A percentile compares a stretch with the other conserved stretches of the same genome.
Conservation (phyloP, 495 filamentous ascomycete species). For the Tuber borchii region DNA sequence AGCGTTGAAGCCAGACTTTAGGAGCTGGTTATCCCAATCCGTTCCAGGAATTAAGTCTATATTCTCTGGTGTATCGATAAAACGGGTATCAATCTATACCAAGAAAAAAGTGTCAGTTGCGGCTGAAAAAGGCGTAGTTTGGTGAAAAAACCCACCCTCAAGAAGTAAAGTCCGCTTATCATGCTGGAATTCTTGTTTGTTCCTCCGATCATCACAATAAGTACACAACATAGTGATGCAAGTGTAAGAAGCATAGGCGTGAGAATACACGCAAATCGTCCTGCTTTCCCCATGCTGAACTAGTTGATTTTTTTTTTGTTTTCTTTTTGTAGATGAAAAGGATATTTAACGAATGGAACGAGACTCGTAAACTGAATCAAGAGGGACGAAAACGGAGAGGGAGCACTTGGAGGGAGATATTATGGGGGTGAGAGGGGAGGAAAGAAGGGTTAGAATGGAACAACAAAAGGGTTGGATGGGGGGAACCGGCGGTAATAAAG, state of each 20-base stretch:
- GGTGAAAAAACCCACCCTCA: constrained; percentile 49
- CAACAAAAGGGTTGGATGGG: constrained; percentile 8
- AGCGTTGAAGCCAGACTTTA: constrained; percentile 43
- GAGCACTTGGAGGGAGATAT: neutral
- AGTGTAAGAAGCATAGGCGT: constrained; percentile 60
- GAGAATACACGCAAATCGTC: constrained; percentile 63
- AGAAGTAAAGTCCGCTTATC: constrained; percentile 55
- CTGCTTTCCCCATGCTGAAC: constrained; percentile 58
- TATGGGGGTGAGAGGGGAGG: neutral
- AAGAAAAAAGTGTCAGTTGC: constrained; percentile 6
- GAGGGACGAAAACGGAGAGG: constrained; percentile 15
- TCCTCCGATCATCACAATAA: constrained; percentile 57
- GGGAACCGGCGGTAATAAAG: constrained; percentile 6
- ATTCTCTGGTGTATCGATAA: constrained; percentile 16
- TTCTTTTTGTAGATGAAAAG: neutral
- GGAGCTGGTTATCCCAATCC: constrained; percentile 23
- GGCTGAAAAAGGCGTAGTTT: neutral
- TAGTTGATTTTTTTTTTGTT: constrained; percentile 6
- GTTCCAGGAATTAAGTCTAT: constrained; percentile 28
- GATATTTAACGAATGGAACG: constrained; percentile 4
- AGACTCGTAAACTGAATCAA: neutral
- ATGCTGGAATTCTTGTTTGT: constrained; percentile 50
- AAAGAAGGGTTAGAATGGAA: constrained; percentile 8
- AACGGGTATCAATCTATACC: constrained; percentile 36
- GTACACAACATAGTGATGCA: constrained; percentile 56